Percentiles rank a stretch among this genome's conserved stretches.
phyloP scores from a whole-genome alignment of 1,284 basidiomycete genomes.

The Apiotrichum gracile region DNA sequence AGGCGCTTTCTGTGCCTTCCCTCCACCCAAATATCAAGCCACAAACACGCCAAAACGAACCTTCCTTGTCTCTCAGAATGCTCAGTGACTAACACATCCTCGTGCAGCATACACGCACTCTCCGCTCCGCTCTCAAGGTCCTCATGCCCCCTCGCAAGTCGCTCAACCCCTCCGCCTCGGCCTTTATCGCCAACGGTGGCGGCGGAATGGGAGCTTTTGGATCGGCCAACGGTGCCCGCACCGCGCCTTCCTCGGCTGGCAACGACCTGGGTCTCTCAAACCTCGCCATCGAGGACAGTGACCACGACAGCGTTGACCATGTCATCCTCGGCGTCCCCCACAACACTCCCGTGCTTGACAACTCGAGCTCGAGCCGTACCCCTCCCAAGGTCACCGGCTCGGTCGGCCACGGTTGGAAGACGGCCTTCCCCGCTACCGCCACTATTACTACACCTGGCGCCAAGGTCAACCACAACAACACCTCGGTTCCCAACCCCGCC shows the following conservation, averaged over 20 bases:
- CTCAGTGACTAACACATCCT: too few species aligned
- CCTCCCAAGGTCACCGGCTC: not conserved
- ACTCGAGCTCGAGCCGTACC: not conserved
- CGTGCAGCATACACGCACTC: too few species aligned
- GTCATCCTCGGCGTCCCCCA: not conserved
- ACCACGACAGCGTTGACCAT: too few species aligned
- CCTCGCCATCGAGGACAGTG: not conserved
- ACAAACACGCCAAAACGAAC: too few species aligned
- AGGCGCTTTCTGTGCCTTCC: not conserved
- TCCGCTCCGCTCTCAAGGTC: too few species aligned
- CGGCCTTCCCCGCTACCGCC: not conserved
- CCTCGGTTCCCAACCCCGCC: not conserved
- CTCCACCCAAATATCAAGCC: too few species aligned
- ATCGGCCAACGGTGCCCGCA: not conserved
- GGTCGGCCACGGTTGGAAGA: not conserved
- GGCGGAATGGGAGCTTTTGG: not conserved
- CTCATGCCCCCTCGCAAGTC: not conserved
- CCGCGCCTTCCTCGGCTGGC: not conserved
- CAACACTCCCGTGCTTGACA: slow-evolving; percentile 1
- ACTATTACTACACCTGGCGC: not conserved
- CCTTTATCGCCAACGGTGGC: not conserved
- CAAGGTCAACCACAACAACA: not conserved
- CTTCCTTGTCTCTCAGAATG: slow-evolving; percentile 2
- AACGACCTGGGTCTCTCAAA: not conserved
- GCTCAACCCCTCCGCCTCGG: slow-evolving; percentile 6